Evolutionary conservation across 1,284 basidiomycete genomes (phyloP).

Genomic region (Cryptococcus sp.): DNA sequence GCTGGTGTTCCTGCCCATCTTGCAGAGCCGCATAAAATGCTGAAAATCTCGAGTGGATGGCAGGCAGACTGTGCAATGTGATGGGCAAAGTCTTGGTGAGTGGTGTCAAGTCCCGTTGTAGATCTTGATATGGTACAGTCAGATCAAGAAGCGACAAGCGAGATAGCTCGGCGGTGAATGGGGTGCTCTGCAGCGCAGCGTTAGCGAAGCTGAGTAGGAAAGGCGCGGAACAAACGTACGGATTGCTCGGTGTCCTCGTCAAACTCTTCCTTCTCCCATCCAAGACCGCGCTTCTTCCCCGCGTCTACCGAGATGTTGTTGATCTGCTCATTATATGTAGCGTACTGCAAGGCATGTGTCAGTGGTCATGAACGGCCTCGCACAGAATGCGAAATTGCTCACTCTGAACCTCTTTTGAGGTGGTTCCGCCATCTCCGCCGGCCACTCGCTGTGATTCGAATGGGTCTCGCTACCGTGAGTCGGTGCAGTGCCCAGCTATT

Average conservation of each 20-base stretch:
- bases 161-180: slow-evolving; percentile 48
- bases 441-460: no score
- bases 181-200: slow-evolving; percentile 36
- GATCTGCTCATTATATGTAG: slow-evolving; percentile 50
- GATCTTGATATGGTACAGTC: slow-evolving; percentile 70
- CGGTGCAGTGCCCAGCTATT: no score
- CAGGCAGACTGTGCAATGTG: slow-evolving; percentile 74
- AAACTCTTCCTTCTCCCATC: slow-evolving; percentile 48
- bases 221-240: slow-evolving; percentile 23
- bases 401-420: slow-evolving; percentile 48
- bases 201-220: slow-evolving; percentile 3
- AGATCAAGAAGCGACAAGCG: slow-evolving; percentile 64
- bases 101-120: slow-evolving; percentile 63
- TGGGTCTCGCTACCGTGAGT: no score
- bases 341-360: slow-evolving; percentile 31
- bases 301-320: slow-evolving; percentile 47
- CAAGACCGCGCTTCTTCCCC: slow-evolving; percentile 45
- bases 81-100: slow-evolving; percentile 76
- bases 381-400: slow-evolving; percentile 5
- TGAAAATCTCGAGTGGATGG: slow-evolving; percentile 56
- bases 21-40: slow-evolving; percentile 57
- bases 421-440: slow-evolving; percentile 41
- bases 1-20: slow-evolving; percentile 34
- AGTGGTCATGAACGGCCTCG: no score
- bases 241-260: slow-evolving; percentile 43